Evolutionary conservation across 2,329 filamentous ascomycete genomes (phyloP), one percentile per base, ranked within the genome.

Genomic region (Aspergillus alliaceus): DNA sequence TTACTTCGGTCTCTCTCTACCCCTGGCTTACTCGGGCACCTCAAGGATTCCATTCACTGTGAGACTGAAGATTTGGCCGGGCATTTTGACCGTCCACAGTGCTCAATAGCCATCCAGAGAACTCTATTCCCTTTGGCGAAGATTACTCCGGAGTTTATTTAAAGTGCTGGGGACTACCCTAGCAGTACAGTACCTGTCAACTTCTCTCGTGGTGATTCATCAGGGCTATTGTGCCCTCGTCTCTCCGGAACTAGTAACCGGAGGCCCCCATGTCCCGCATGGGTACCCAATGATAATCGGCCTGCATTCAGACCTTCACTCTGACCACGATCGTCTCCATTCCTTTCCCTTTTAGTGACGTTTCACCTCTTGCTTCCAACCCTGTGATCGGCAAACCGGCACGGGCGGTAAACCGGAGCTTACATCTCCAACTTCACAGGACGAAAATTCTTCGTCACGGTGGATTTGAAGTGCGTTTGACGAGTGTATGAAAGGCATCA

Each of bases 351-450:
- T 48, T 24, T 32, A 48, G 44, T 44, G 24, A 25, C 14, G 50
- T 27, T 54, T 44, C 35, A 44, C 7, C 14, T 25, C 42, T 49
- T 9, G n/a, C 18, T 18, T 50, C 35, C 42, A 18, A 40, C 32
- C 48, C 56, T 54, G 54, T 40, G 37, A 54, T 70, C 69, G 69
- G 69, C 66, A 72, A 71, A 71, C 67, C 69, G 68, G 69, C 69
- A 72, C 66, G 51, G 57, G 61, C 61, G 57, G 60, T 52, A 48
- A 60, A 40, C 53, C 53, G 49, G 60, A 59, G 32, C 49, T 34
- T 51, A 54, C 27, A 53, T 54, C 46, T 37, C 31, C 31, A 34
- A 31, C 22, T 47, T 57, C 29, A 58, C 34, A 48, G 42, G 51
- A 32, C 22, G 20, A 29, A 52, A 35, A 34, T 29, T 25, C 40